phyloP scores from a whole-genome alignment of 345 rosid species.

The Sonneratia caseolaris region DNA sequence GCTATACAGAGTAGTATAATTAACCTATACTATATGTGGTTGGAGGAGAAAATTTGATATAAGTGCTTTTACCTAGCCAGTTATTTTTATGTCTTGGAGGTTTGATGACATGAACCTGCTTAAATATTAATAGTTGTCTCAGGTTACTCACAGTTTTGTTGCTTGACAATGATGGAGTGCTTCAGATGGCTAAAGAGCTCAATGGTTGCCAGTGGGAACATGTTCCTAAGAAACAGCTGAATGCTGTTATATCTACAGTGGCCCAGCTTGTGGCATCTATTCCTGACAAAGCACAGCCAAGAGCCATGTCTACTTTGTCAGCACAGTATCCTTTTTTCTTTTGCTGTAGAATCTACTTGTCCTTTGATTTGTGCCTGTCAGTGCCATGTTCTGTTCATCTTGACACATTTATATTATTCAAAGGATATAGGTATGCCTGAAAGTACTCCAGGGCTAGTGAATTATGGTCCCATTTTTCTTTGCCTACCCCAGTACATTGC shows the following conservation, averaged over 20 bases:
- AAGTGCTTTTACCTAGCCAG: neutral
- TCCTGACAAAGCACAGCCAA: slow-evolving; percentile 78
- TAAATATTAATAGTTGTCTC: slow-evolving; percentile 18
- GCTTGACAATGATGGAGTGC: slow-evolving; percentile 70
- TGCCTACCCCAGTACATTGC: slow-evolving; percentile 12
- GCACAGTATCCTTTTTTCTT: slow-evolving; percentile 79
- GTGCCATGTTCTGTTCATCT: neutral
- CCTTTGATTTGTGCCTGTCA: neutral
- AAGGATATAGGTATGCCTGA: neutral
- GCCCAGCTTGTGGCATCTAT: slow-evolving; percentile 71
- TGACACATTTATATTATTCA: neutral
- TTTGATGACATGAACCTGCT: neutral
- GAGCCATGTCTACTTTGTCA: slow-evolving; percentile 50
- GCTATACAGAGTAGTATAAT: neutral
- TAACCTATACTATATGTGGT: neutral
- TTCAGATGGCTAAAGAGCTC: slow-evolving; percentile 50
- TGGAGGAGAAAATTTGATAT: neutral
- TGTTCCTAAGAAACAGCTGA: slow-evolving; percentile 21
- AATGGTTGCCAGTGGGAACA: slow-evolving; percentile 19
- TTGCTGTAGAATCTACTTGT: neutral
- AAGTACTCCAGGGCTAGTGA: neutral
- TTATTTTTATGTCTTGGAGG: neutral
- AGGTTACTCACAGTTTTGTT: slow-evolving; percentile 73
- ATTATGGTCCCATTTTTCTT: neutral
- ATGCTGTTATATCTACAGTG: slow-evolving; percentile 40